Percentiles rank a stretch among this genome's conserved stretches.
Evolutionary conservation across 2,329 filamentous ascomycete species (phyloP).

Genomic region (Calonectria pauciramosa): DNA sequence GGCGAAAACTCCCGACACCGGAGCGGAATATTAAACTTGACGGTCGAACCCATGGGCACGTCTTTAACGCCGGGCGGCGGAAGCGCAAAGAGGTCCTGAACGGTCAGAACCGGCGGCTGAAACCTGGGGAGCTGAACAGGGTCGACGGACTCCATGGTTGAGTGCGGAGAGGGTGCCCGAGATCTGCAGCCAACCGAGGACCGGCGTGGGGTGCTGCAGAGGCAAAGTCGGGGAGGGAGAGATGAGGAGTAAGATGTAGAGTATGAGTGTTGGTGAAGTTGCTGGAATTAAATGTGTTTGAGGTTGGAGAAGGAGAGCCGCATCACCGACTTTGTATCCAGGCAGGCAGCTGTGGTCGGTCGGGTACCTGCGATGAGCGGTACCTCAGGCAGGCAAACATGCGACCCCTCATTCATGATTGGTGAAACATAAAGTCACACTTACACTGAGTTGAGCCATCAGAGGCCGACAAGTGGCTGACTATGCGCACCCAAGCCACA

Average conservation of each 20-base stretch:
- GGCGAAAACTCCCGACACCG: conserved; percentile 48
- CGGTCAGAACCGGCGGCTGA: neutral
- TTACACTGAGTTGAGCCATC: conserved; percentile 12
- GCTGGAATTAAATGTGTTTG: conserved; percentile 8
- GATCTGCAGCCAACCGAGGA: neutral
- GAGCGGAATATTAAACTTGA: conserved; percentile 51
- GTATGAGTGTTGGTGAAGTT: neutral
- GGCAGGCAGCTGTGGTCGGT: conserved; percentile 26
- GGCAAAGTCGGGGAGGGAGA: neutral
- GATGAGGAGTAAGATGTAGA: conserved; percentile 8
- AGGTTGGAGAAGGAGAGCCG: conserved; percentile 20
- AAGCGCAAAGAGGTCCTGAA: neutral
- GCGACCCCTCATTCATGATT: conserved; percentile 10
- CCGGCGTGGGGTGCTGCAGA: neutral
- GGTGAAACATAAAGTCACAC: conserved; percentile 11
- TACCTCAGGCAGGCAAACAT: conserved; percentile 19
- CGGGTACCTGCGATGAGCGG: conserved; percentile 18
- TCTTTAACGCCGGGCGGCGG: neutral
- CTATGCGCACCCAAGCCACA: neutral
- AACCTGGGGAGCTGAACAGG: conserved; percentile 12
- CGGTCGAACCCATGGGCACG: neutral
- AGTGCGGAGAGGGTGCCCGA: conserved; percentile 5
- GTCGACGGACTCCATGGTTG: conserved; percentile 19
- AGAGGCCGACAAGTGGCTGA: conserved; percentile 10
- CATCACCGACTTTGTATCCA: conserved; percentile 16